Evolutionary conservation across 2,329 filamentous ascomycete genomes (phyloP), one percentile per base, ranked within the genome.

Genomic region (Dactylellina leptospora): DNA sequence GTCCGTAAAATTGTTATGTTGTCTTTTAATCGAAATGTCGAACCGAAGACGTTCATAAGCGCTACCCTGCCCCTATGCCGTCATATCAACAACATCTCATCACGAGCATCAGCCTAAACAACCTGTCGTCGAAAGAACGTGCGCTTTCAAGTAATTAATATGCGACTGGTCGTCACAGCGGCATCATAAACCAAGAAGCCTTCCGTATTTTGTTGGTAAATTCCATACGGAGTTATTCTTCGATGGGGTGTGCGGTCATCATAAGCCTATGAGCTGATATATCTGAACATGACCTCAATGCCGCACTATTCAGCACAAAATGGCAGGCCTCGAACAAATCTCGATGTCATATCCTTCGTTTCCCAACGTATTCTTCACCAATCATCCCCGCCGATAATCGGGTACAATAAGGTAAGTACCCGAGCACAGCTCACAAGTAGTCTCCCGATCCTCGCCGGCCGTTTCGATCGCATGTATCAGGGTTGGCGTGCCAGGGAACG

Each of bases 181-280:
- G 59, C 59, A 63, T 48, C 13, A 63, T 63, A 38, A 27, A 4
- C 16, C 10, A 11, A 30, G 11, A 22, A 53, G 38, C 18, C 18
- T n/a, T n/a, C n/a, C n/a, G n/a, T n/a, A n/a, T n/a, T n/a, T n/a
- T n/a, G n/a, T n/a, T n/a, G n/a, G n/a, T n/a, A n/a, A n/a, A n/a
- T n/a, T n/a, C n/a, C n/a, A n/a, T n/a, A n/a, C n/a, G n/a, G n/a
- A n/a, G n/a, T n/a, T n/a, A n/a, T n/a, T n/a, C n/a, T n/a, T n/a
- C n/a, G n/a, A n/a, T n/a, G n/a, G 30, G 30, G 30, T 33, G 30
- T 33, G 30, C 6, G n/a, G n/a, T n/a, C n/a, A n/a, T n/a, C n/a
- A n/a, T n/a, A n/a, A n/a, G n/a, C n/a, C n/a, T n/a, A n/a, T n/a
- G n/a, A n/a, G n/a, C n/a, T n/a, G n/a, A n/a, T n/a, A n/a, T n/a